Evolutionary conservation across 495 filamentous ascomycete species (phyloP), one percentile per base, ranked within the genome.

Genomic region (Podospora didyma): DNA sequence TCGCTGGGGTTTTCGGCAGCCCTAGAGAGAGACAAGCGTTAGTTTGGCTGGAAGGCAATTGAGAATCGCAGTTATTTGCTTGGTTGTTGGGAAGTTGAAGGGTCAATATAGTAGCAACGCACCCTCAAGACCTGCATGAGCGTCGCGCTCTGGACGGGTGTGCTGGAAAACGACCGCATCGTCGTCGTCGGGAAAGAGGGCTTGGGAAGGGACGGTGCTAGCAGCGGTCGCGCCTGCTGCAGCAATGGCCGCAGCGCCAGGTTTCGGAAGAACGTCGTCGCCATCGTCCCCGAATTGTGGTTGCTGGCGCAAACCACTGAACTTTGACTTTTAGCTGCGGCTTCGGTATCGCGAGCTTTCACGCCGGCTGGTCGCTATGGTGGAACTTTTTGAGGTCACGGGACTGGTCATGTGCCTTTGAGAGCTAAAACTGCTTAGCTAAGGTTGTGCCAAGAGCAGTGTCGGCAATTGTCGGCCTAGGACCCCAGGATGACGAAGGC

Each of bases 1-100:
- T 42, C 78, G 80, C 73, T 96, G 87, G 6, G 80, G 70, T 50
- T 79, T 79, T 46, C 94, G 89, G 63, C 89, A 92, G 58, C 87
- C 89, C 67, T 90, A 79, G 39, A 42, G 34, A 73, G 69, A 49
- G 39, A 41, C 10, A 46, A 54, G 26, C 1, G 20, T 47, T 42
- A 46, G 37, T 57, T n/a, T 39, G 12, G 39, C 16, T 41, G 31
- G 9, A n/a, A n/a, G n/a, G n/a, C n/a, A n/a, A n/a, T n/a, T n/a
- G n/a, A n/a, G n/a, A n/a, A n/a, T n/a, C n/a, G n/a, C n/a, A n/a
- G n/a, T n/a, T n/a, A n/a, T n/a, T n/a, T n/a, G n/a, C n/a, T n/a
- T n/a, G n/a, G n/a, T n/a, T n/a, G n/a, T n/a, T n/a, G n/a, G n/a
- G n/a, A n/a, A n/a, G n/a, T n/a, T n/a, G n/a, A n/a, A n/a, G n/a